Base-by-base conservation (phyloP, 2,329 filamentous ascomycete genomes). In the Botryosphaeria dothidea region DNA sequence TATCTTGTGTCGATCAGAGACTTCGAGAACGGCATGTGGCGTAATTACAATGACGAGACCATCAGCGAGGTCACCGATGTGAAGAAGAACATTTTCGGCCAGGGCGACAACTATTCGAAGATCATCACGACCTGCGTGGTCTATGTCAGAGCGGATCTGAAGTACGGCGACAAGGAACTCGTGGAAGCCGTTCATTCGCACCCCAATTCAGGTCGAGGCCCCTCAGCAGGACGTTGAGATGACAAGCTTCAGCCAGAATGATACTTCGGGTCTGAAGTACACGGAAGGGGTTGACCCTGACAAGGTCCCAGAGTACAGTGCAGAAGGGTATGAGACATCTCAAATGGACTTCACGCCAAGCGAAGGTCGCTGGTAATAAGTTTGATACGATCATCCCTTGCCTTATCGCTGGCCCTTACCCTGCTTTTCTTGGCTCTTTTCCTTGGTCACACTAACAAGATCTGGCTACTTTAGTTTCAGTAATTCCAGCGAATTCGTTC, bases 1-100 rank as follows among this genome's bases (percentile, higher is more conserved):
- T 99, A 98, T 79, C 97, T 92, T 90, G 92, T 97, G 49, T 97
- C 93, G 85, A 96, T 99, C 68, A 91, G 89, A 73, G 95, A 98
- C 79, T 96, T 96, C 76, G 86, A 89, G 68, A 86, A 87, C 52
- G 80, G 88, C 38, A 82, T 93, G 21, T 99, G 95, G 93, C 89
- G 93, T 65, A 92, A 92, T 73, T 99, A 97, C 82, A 99, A 99
- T 74, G 95, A 99, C 72, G 90, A 90, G 62, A 85, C 84, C 17
- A 93, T 99, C 25, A 89, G 86, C 2, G 87, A 91, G 68, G 85
- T 88, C 27, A 60, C 54, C 1, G 63, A 65, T 7, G 45, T 65
- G 1, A 54, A 65, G 5, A 65, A 61, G 45, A 52, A 65, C 36
- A 65, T 65, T 23, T 65, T 65, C 36, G 63, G 63, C 2, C 43